A percentile compares a stretch with the other conserved stretches of the same genome.
phyloP scores from a whole-genome alignment of 306 rosid species.

The Vigna reflexopilosa region DNA sequence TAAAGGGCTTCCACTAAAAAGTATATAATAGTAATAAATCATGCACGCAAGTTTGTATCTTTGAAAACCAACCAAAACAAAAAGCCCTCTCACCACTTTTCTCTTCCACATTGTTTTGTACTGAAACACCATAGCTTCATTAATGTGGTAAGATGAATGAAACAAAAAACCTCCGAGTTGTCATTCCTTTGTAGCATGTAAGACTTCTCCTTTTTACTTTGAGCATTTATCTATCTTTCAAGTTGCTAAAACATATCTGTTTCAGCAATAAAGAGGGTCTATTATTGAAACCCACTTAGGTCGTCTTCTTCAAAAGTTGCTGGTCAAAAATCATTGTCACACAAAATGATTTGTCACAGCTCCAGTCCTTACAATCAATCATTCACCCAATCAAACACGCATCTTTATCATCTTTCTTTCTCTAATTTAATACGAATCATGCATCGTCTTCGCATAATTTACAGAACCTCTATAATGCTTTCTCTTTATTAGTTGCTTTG shows the following conservation, averaged over 20 bases:
- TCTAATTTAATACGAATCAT: slow-evolving; percentile 58
- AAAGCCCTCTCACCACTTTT: slow-evolving; percentile 43
- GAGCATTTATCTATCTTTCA: slow-evolving; percentile 44
- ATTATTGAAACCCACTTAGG: slow-evolving; percentile 59
- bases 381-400: slow-evolving; percentile 43
- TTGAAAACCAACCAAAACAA: slow-evolving; percentile 49
- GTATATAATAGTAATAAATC: slow-evolving; percentile 43
- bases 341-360: slow-evolving; percentile 28
- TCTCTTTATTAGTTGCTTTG: slow-evolving; percentile 50
- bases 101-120: slow-evolving; percentile 45
- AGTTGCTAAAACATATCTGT: slow-evolving; percentile 46
- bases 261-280: slow-evolving; percentile 48
- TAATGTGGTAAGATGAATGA: slow-evolving; percentile 40
- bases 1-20: slow-evolving; percentile 44
- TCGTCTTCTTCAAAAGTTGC: slow-evolving; percentile 47
- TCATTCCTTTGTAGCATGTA: slow-evolving; percentile 34
- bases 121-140: slow-evolving; percentile 40
- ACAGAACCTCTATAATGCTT: slow-evolving; percentile 46
- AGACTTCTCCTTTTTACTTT: slow-evolving; percentile 29
- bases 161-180: slow-evolving; percentile 42
- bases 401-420: slow-evolving; percentile 45
- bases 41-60: slow-evolving; percentile 49
- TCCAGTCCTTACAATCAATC: slow-evolving; percentile 50
- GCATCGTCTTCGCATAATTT: slow-evolving; percentile 44
- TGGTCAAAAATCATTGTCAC: slow-evolving; percentile 63